Base-by-base conservation (phyloP, 768 basidiomycete species). In the Dendrothele bispora region DNA sequence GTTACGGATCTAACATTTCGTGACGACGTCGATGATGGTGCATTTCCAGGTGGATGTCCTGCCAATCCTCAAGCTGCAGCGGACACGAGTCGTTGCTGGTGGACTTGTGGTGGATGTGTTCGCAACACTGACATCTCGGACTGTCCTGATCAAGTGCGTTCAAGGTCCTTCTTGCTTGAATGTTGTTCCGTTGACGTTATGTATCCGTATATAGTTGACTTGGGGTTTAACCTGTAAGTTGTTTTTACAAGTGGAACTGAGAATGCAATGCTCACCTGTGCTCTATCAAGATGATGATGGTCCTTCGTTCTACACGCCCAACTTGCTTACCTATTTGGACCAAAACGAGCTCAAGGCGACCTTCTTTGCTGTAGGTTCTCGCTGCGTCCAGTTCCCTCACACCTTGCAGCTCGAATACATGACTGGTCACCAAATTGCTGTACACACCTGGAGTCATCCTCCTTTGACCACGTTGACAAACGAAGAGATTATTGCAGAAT, bases 311-410 rank as follows among this genome's bases (percentile, higher is more conserved):
- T 85, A 88, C 67, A 93, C 91, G 1, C 77, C 88, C 11, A 70
- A 84, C 36, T 75, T 95, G 7, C 71, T 95, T 51, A 61, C 75
- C 44, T 93, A 88, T 66, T 73, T 93, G 27, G 75, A 84, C 49
- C 61, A 77, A 35, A 59, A 75, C 41, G 68, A 83, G 42, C 72
- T 95, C 62, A 84, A 80, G 61, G 78, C 89, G 3, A 95, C 93
- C 1, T 92, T 95, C 75, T 95, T 93, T 65, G 78, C 83, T 51
- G 88, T 93, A 51, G 90, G 92, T 39, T 92, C 91, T 17, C 83
- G 91, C 43, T 39, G 46, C 15, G 27, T 18, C 14, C 35, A 47
- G 46, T 47, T 47, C 38, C 46, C 90, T 1, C 63, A 69, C 20
- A 81, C 81, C 55, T 67, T 91, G 7, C 89, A 88, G 60, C 66